A percentile compares a stretch with the other conserved stretches of the same genome.
Conservation (phyloP, 768 basidiomycete genomes). For the Boletus subparvulus region DNA sequence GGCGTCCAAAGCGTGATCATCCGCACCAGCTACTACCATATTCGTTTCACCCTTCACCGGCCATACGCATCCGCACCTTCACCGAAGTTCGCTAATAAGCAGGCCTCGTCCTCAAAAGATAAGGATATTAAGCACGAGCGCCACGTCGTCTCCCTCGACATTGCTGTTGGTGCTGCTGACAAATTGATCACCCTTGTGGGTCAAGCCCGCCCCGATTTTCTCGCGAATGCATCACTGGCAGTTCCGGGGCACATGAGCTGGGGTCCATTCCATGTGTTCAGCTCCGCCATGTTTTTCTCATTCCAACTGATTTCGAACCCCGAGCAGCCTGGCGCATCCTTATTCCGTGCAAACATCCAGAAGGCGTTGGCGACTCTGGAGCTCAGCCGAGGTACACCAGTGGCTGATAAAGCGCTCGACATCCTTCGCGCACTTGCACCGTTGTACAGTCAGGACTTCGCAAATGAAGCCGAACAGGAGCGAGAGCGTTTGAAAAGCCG, state of each 20-base stretch:
- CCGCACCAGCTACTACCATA: conserved; percentile 74
- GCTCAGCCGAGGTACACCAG: conserved; percentile 58
- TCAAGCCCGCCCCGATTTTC: conserved; percentile 73
- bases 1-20: conserved; percentile 84
- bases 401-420: conserved; percentile 73
- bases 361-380: conserved; percentile 67
- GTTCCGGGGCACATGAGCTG: conserved; percentile 84
- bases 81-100: conserved; percentile 24
- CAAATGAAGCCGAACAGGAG: conserved; percentile 44
- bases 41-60: conserved; percentile 81
- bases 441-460: conserved; percentile 67
- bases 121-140: conserved; percentile 36
- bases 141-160: conserved; percentile 61
- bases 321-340: conserved; percentile 72
- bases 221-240: conserved; percentile 63
- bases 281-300: conserved; percentile 89
- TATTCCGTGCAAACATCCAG: conserved; percentile 74
- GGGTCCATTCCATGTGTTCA: conserved; percentile 83
- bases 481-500: conserved; percentile 60
- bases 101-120: conserved; percentile 32
- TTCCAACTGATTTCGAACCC: conserved; percentile 82
- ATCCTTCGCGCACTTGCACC: conserved; percentile 72
- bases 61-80: conserved; percentile 55
- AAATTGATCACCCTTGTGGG: conserved; percentile 76
- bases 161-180: conserved; percentile 74